Evolutionary conservation across 163 green algal species (phyloP).

Genomic region (Trebouxiophyceae sp.): DNA sequence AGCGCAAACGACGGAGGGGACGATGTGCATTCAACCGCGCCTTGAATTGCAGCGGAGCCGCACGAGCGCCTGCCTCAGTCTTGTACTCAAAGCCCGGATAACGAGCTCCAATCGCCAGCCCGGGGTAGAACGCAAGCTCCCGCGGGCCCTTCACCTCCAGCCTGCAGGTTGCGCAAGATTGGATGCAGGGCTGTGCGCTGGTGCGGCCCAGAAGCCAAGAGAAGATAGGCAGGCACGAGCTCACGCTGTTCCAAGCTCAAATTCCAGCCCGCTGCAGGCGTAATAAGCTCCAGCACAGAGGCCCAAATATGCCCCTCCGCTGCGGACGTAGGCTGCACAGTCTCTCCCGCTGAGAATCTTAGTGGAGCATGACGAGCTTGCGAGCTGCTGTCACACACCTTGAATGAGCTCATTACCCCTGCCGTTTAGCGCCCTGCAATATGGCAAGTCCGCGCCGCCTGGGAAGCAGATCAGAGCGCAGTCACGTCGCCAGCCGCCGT

Average conservation of each 20-base stretch:
- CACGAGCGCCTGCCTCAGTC: not conserved
- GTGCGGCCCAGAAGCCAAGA: not conserved
- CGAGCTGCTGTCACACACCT: constrained; percentile 13
- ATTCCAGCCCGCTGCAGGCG: constrained; percentile 40
- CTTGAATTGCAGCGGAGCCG: not conserved
- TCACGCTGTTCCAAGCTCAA: constrained; percentile 40
- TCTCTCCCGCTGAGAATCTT: not conserved
- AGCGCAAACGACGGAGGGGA: not conserved
- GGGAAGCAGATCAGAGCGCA: constrained; percentile 63
- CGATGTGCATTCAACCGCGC: not conserved
- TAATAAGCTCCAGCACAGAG: constrained; percentile 79
- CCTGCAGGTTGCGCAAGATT: constrained; percentile 7
- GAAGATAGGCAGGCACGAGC: not conserved
- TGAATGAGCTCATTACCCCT: constrained; percentile 47
- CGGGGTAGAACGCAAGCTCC: constrained; percentile 64
- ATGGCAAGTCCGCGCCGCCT: constrained; percentile 70
- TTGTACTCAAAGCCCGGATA: constrained; percentile 21
- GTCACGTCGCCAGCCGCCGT: constrained; percentile 29
- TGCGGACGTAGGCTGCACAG: constrained; percentile 46
- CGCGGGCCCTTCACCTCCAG: constrained; percentile 50
- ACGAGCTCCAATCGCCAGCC: constrained; percentile 31
- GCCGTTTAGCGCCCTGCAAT: constrained; percentile 64
- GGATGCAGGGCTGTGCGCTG: not conserved
- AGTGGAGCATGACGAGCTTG: not conserved
- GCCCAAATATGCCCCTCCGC: constrained; percentile 59